A percentile compares a stretch with the other conserved stretches of the same genome.
Conservation (phyloP, 2,329 filamentous ascomycete genomes). For the Fusarium buxicola region DNA sequence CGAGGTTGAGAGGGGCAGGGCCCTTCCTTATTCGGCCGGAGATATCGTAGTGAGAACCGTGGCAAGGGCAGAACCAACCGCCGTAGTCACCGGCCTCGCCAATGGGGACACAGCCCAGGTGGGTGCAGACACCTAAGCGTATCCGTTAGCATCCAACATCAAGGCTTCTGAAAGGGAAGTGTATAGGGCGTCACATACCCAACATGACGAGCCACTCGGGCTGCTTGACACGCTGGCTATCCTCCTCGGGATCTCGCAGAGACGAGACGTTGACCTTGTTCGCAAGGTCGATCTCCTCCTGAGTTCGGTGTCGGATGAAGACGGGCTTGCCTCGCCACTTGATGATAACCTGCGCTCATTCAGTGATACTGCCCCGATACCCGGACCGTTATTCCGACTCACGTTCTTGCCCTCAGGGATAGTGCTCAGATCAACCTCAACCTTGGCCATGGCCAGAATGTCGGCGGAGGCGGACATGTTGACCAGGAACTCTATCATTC, state of each 20-base stretch:
- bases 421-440: constrained; percentile 90
- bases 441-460: constrained; percentile 98
- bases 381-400: constrained; percentile 54
- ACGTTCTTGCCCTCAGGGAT: constrained; percentile 99
- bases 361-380: constrained; percentile 6
- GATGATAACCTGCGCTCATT: constrained; percentile 81
- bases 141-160: constrained; percentile 24
- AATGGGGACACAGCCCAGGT: constrained; percentile 98
- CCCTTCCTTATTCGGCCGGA: constrained; percentile 98
- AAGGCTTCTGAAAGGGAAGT: neutral
- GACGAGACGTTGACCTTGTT: constrained; percentile 85
- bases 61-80: constrained; percentile 99
- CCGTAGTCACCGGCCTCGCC: constrained; percentile 98
- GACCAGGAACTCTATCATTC: constrained; percentile 88
- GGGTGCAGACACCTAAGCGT: constrained; percentile 89
- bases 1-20: constrained; percentile 96
- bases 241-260: constrained; percentile 91
- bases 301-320: constrained; percentile 98
- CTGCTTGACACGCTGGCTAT: constrained; percentile 95
- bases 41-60: constrained; percentile 99
- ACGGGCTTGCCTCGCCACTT: constrained; percentile 99
- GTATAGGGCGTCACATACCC: constrained; percentile 65
- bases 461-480: constrained; percentile 99
- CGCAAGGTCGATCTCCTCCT: constrained; percentile 92
- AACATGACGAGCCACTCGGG: constrained; percentile 99